Evolutionary conservation across 2,329 filamentous ascomycete species (phyloP), one percentile per base, ranked within the genome.

Genomic region (Chalaropsis thielavioides): DNA sequence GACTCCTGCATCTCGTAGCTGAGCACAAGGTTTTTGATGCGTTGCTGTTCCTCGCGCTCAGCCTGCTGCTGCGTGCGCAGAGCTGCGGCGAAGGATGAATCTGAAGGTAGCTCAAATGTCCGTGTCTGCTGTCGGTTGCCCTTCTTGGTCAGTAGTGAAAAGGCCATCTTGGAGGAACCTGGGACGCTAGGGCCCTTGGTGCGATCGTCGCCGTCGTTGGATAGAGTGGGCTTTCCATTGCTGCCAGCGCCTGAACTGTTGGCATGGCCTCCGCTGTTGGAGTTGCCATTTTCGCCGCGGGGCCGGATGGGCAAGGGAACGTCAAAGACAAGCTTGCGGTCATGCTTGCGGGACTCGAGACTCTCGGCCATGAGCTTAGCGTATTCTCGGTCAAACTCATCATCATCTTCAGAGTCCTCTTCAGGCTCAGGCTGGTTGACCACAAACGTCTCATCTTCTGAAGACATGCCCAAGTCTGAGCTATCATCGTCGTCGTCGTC

Each of bases 361-460:
- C 92, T 96, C 75, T 99, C 94, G 62, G 92, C 84, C 92, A 99
- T 97, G 84, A 99, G 89, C 75, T 95, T 96, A 44, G 94, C 92
- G 74, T 96, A 94, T 75, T 97, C 94, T 70, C 92, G 89, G 72
- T 99, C 95, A 73, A 99, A 99, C 51, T 99, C 94, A 6, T 92
- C 94, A 72, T 99, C 94, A 49, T 88, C 90, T 76, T 96, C 92
- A 0, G 92, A 92, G 69, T 99, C 92, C 65, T 92, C 82, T 70
- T 92, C 84, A 73, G 96, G 90, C 73, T 96, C 89, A 71, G 92
- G 87, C 67, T 92, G 86, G 56, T 90, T 95, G 60, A 99, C 92
- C 54, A 96, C 83, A 69, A 97, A 95, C 27, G 89, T 85, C 73
- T 97, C 92, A 68, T 96, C 91, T 67, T 89, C 87, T 10, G 87